Conservation (phyloP, 352 stramenopile genomes). For the Saprolegnia diclina region DNA sequence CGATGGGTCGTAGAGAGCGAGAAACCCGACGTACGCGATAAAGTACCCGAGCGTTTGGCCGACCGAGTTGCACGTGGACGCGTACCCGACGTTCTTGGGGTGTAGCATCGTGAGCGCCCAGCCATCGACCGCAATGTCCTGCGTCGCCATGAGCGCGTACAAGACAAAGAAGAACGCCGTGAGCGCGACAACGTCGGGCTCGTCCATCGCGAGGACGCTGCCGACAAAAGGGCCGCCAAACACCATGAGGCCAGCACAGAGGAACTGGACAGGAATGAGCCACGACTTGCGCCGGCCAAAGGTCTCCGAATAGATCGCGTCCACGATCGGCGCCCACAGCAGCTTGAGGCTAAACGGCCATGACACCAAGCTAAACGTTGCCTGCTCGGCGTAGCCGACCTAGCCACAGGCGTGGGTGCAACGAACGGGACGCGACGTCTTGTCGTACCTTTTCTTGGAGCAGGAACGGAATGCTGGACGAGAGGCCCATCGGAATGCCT, state of each 20-base stretch:
- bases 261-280: slow-evolving; percentile 96
- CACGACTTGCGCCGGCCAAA: slow-evolving; percentile 94
- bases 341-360: slow-evolving; percentile 99
- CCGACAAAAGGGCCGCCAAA: slow-evolving; percentile 66
- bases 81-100: slow-evolving; percentile 93
- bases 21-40: slow-evolving; percentile 96
- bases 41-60: slow-evolving; percentile 98
- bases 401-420: background rate
- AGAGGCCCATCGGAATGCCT: slow-evolving; percentile 98
- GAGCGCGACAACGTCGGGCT: slow-evolving; percentile 89
- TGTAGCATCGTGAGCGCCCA: slow-evolving; percentile 99
- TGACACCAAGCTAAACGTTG: slow-evolving; percentile 96
- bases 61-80: slow-evolving; percentile 95
- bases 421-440: background rate
- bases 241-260: slow-evolving; percentile 95
- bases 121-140: slow-evolving; percentile 99
- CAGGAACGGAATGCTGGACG: slow-evolving; percentile 96
- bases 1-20: slow-evolving; percentile 93
- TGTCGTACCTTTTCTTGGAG: slow-evolving; percentile 90
- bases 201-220: slow-evolving; percentile 78
- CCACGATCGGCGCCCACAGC: slow-evolving; percentile 98
- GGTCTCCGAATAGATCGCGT: slow-evolving; percentile 88
- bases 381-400: slow-evolving; percentile 94
- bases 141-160: slow-evolving; percentile 99
- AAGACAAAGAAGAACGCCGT: slow-evolving; percentile 96